phyloP scores from a whole-genome alignment of 768 basidiomycete species.

The Russula ochroleuca region DNA sequence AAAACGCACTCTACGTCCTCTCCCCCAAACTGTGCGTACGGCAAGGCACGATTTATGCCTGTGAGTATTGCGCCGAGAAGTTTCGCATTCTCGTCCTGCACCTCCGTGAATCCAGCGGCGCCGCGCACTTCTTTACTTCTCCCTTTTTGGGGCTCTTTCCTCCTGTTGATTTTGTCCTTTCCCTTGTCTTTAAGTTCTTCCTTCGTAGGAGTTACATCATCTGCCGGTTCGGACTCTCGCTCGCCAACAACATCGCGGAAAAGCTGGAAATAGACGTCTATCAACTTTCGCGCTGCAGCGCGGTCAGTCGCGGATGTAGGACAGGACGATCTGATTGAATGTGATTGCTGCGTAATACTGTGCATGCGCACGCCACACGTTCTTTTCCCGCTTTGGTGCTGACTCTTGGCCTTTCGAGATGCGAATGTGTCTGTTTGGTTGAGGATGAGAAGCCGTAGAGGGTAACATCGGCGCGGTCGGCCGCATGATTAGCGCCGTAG shows the following conservation, averaged over 20 bases:
- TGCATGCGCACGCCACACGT: slow-evolving; percentile 60
- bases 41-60: slow-evolving; percentile 91
- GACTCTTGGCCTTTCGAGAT: slow-evolving; percentile 41
- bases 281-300: slow-evolving; percentile 69
- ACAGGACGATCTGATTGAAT: slow-evolving; percentile 86
- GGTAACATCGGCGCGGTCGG: slow-evolving; percentile 43
- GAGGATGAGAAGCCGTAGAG: slow-evolving; percentile 11
- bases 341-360: slow-evolving; percentile 92
- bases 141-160: slow-evolving; percentile 30
- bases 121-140: slow-evolving; percentile 46
- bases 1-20: slow-evolving; percentile 55
- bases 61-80: slow-evolving; percentile 87
- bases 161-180: slow-evolving; percentile 31
- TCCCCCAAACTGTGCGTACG: slow-evolving; percentile 80
- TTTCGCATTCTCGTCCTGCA: slow-evolving; percentile 76
- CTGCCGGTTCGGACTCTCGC: slow-evolving; percentile 40
- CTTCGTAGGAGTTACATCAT: slow-evolving; percentile 38
- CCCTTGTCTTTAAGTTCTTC: slow-evolving; percentile 35
- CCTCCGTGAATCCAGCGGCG: slow-evolving; percentile 65
- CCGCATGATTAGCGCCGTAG: slow-evolving; percentile 71
- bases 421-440: slow-evolving; percentile 46
- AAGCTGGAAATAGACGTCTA: slow-evolving; percentile 91
- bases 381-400: slow-evolving; percentile 36
- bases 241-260: slow-evolving; percentile 85
- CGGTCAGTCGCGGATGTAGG: slow-evolving; percentile 54